A percentile compares a stretch with the other conserved stretches of the same genome.
phyloP scores from a whole-genome alignment of 2,329 filamentous ascomycete genomes.

The Aspergillus sergii region DNA sequence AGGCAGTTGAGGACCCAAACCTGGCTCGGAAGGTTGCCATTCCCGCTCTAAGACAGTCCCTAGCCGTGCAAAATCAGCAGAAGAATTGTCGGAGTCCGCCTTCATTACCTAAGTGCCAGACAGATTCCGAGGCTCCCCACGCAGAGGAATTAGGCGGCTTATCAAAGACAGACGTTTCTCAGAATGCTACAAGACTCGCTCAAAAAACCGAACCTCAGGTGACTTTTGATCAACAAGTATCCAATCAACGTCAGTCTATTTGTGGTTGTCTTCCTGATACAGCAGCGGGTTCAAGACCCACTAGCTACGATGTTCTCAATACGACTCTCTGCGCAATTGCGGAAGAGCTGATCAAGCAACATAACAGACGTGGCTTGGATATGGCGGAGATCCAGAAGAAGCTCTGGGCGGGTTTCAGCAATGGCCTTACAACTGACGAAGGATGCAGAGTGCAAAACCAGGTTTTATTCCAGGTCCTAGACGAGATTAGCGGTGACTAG shows the following conservation, averaged over 20 bases:
- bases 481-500: constrained; percentile 39
- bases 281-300: constrained; percentile 19
- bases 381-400: constrained; percentile 38
- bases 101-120: neutral
- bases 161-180: neutral
- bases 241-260: constrained; percentile 14
- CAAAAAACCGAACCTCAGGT: neutral
- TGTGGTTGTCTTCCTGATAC: constrained; percentile 29
- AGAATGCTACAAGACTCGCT: neutral
- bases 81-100: neutral
- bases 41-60: constrained; percentile 29
- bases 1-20: constrained; percentile 20
- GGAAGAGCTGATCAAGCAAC: constrained; percentile 41
- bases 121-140: neutral
- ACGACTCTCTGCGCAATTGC: constrained; percentile 43
- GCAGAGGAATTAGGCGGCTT: neutral
- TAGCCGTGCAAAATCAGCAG: neutral
- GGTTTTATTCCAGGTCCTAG: constrained; percentile 45
- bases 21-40: constrained; percentile 38
- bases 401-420: constrained; percentile 38
- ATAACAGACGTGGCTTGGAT: constrained; percentile 39
- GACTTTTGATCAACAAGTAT: neutral
- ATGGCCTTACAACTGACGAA: constrained; percentile 27
- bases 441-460: constrained; percentile 44
- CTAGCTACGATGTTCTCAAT: constrained; percentile 31